Evolutionary conservation across 148 eudicot species (phyloP).

Genomic region (Spergularia marina): DNA sequence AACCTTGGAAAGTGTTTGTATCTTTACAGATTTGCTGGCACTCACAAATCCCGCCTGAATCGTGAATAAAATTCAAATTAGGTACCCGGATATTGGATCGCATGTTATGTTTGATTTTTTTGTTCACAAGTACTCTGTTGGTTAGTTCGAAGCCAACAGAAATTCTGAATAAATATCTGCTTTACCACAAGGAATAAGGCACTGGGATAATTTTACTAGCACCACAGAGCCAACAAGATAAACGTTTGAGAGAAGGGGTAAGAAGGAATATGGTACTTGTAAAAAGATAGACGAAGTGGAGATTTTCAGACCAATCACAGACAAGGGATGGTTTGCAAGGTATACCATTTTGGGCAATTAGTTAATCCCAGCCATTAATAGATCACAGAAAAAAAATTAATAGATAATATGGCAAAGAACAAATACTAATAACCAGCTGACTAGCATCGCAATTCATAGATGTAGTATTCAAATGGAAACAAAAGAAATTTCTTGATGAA

Average conservation of each 20-base stretch:
- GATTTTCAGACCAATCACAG: no score
- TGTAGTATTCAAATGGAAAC: no score
- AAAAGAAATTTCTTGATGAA: no score
- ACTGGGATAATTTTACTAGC: not conserved
- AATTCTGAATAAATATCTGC: not conserved
- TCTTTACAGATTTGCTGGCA: slow-evolving; percentile 82
- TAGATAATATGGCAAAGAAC: no score
- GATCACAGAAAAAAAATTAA: no score
- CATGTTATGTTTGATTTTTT: not conserved
- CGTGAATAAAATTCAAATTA: slow-evolving; percentile 15
- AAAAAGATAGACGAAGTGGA: no score
- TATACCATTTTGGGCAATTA: no score
- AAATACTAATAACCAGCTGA: no score
- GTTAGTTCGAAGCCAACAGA: not conserved
- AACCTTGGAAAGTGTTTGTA: slow-evolving; percentile 74
- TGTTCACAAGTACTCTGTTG: not conserved
- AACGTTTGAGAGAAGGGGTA: not conserved
- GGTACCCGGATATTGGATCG: not conserved
- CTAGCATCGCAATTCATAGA: no score
- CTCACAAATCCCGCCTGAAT: slow-evolving; percentile 73
- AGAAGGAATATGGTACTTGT: no score
- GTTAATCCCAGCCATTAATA: no score
- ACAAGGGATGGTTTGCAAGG: no score
- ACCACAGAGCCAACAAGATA: not conserved
- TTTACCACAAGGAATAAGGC: not conserved